Base-by-base conservation (phyloP, 495 filamentous ascomycete genomes). In the Penicillium atrosanguineum region DNA sequence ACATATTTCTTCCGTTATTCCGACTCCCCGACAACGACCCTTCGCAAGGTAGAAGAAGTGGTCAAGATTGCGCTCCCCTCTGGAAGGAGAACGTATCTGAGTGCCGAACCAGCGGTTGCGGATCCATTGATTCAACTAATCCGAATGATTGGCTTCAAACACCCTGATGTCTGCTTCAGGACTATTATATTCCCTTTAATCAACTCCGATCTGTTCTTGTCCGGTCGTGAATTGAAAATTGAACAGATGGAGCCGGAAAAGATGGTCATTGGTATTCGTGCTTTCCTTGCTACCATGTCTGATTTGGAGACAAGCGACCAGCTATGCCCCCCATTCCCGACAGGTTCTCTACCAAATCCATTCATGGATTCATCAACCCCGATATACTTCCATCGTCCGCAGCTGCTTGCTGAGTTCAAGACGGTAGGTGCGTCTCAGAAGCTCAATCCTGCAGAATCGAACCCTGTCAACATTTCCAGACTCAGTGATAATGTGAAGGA, bases 161-260 rank as follows among this genome's bases (percentile, higher is more conserved):
- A 96, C 63, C 93, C 91, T 34, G 94, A 97, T 57, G 84, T 93
- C 44, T 96, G 91, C 67, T 96, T 97, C 69, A 82, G 85, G 55
- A 89, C 75, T 48, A 89, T 97, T 49, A 89, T 99, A 18, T 99
- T 96, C 65, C 94, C 93, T 8, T 70, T 99, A 46, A 87, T 99
- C 60, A 97, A 95, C 65, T 89, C 90, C 7, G 94, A 99, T 37
- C 73, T 89, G 28, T 91, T 98, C 63, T 50, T 72, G 8, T 82
- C 82, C 2, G 86, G 87, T 28, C 86, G 82, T 64, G 91, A 96
- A 26, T 73, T 94, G 51, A 90, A 84, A 63, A 87, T 95, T 44
- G 93, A 97, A 63, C 89, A 94, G 61, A 84, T 99, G 60, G 94
- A 97, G 46, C 94, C 94, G 0, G 94, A 99, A 64, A 88, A 87